Evolutionary conservation across 495 filamentous ascomycete species (phyloP), one percentile per base, ranked within the genome.

Genomic region (Lasiosphaeriaceae sp.): DNA sequence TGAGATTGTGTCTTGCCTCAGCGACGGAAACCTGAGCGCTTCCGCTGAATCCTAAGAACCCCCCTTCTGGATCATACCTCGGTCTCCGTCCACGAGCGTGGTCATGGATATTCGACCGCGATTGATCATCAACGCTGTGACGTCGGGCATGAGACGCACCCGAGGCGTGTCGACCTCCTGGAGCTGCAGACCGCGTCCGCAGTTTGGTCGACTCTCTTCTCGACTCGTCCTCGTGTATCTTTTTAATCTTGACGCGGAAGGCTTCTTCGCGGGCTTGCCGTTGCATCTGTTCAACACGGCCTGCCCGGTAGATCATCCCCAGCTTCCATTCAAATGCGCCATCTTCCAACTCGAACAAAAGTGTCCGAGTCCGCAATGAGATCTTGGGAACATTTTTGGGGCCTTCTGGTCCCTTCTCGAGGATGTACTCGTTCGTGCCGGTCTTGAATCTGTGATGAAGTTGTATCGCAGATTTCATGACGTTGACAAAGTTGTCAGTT

Each of bases 271-370:
- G 82, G 12, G 92, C 93, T 56, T 92, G 73, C 14, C 94, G 83
- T 66, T 97, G 93, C 66, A 85, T 82, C 72, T 97, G 90, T 64
- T 99, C 94, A 48, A 90, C 76, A 21, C 96, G 74, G 2, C 95
- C 94, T 20, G 87, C 81, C 6, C 93, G 85, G 63, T 97, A 97
- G 47, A 97, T 99, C 61, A 86, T 82, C 0, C 90, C 89, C 20
- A 99, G 79, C 65, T 96, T 96, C 88, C 92, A 97, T 67, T 99
- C 94, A 65, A 99, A 99, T 1, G 90, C 86, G 50, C 94, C 91
- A 70, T 99, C 94, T 71, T 99, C 94, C 47, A 99, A 75, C 57
- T 96, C 90, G 55, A 97, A 90, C 21, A 96, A 73, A 11, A 97
- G 69, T 0, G 86, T 88, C 66, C 88, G 91, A 49, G 86, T 88